Evolutionary conservation across 805 yeast genomes (phyloP), one percentile per base, ranked within the genome.

Genomic region (Myxozyma kluyveri): DNA sequence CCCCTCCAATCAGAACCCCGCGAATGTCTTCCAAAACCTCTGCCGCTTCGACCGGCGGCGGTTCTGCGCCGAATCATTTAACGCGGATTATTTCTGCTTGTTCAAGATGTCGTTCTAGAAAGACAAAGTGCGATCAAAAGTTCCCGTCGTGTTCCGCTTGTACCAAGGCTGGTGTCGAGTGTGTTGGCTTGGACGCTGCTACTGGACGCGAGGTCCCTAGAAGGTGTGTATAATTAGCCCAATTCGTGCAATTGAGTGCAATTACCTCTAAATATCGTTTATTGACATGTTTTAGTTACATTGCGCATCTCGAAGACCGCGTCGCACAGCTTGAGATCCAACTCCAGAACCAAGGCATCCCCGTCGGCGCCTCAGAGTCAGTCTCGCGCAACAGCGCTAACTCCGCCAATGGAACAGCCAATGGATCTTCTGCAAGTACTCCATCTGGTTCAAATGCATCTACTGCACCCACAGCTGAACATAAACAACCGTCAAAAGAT

Each of bases 131-230:
- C 66, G 86, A 84, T 56, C 84, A 80, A 51, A 77, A 75, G 54
- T 80, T 83, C 64, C 90, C 90, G 2, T 74, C 76, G 49, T 84
- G 90, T 63, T 66, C 77, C n/a, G 74, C 75, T 32, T 84, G 90
- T 65, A 72, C 67, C 39, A 79, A 80, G 62, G 84, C 86, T 9
- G 78, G 80, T 4, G 84, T 72, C 2, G 86, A 85, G 4, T 89
- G 97, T 69, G 81, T 88, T 3, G 88, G 95, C 0, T 68, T 86
- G 2, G 96, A 90, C 65, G 89, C 95, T 0, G 88, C 89, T 4
- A 87, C 96, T 0, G 95, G 96, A 0, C 73, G 95, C 49, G 88
- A 85, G 59, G 80, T 88, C 1, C 95, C 96, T 0, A 71, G 97
- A 35, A 66, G 71, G 47, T 84, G 88, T 2, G 48, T 19, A 10